Base-by-base conservation (phyloP, 139 green algal genomes). In the Chlamydomonas sp. region DNA sequence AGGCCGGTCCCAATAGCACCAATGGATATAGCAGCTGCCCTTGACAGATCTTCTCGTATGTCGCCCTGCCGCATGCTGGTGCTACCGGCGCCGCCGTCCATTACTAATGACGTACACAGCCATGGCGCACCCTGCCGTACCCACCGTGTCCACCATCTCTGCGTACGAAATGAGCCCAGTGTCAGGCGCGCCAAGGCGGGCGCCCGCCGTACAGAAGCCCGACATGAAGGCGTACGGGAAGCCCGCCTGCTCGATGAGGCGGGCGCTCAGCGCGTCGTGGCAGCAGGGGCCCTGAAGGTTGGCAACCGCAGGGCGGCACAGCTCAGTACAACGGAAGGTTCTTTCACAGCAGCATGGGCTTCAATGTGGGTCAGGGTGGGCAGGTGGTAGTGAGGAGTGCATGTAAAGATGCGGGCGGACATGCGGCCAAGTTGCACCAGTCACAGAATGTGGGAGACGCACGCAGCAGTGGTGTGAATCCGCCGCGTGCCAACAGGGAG, bases 161-260 rank as follows among this genome's bases (percentile, higher is more conserved):
- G 75, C 88, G 78, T 98, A 98, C 4, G 86, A 94, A 6, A 99
- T 95, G 17, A 99, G 94, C 0, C 96, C 96, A 0, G 94, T 95
- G 90, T 99, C 97, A 1, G 97, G 97, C 2, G 90, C 88, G 0
- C 93, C 97, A 63, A 98, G 92, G 2, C 92, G 85, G 0, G 95
- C 94, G 0, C 89, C 97, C 2, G 95, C 87, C 0, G 96, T 96
- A 80, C 93, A 96, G 90, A 99, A 99, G 63, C 97, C 97, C 58
- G 79, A 93, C 96, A 98, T 98, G 90, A 99, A 99, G 2, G 95
- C 91, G 77, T 96, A 94, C 3, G 92, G 87, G 79, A 99, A 99
- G 20, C 93, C 95, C 84, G 96, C 86, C 49, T 89, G 78, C 91
- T 98, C 96, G 63, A 98, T 97, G 1, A 99, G 95, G 12, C 90